Base-by-base conservation (phyloP, 176 grass and related monocot genomes). In the Aegilops longissima region DNA sequence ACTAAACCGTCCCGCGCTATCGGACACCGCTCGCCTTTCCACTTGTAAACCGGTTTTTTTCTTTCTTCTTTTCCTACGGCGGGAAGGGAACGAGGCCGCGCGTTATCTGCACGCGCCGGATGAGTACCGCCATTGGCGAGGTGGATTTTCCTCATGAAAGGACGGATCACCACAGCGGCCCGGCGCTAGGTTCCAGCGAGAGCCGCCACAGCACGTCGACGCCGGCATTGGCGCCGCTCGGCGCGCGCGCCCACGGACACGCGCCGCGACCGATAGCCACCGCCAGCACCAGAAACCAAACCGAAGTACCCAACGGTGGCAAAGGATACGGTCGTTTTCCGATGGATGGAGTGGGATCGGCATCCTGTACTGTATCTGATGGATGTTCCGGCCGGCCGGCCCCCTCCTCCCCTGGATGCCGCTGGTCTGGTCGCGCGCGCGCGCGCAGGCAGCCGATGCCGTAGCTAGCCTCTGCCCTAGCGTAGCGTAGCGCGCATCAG, bases 21-120 rank as follows among this genome's bases (percentile, higher is more conserved):
- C 34, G 12, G 73, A 72, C 87, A n/a, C 52, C 40, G 27, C 38
- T 70, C 20, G 11, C 14, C 38, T 88, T 84, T 79, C 87, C 73
- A 83, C 86, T 79, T 78, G 87, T 83, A 35, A 74, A 38, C 17
- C 6, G 34, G 24, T 23, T 29, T 47, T 13, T 11, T 10, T 12
- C 27, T 23, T 12, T 3, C 8, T 13, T 39, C 0, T 1, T 42
- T 42, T 80, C 33, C 33, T 80, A 64, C 77, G 59, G 58, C 58
- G 58, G 58, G 58, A 5, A 16, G 12, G 4, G 49, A 51, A 45
- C 18, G 21, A 11, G 27, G 17, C 2, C 71, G 40, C 71, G 40
- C 33, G 31, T 80, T 64, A 80, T 80, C 77, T 24, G 59, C 39
- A 23, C 49, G 49, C 14, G 14, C 30, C 66, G 31, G 66, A 17